Evolutionary conservation across 768 basidiomycete species (phyloP), one percentile per base, ranked within the genome.

Genomic region (Trametes cubensis): DNA sequence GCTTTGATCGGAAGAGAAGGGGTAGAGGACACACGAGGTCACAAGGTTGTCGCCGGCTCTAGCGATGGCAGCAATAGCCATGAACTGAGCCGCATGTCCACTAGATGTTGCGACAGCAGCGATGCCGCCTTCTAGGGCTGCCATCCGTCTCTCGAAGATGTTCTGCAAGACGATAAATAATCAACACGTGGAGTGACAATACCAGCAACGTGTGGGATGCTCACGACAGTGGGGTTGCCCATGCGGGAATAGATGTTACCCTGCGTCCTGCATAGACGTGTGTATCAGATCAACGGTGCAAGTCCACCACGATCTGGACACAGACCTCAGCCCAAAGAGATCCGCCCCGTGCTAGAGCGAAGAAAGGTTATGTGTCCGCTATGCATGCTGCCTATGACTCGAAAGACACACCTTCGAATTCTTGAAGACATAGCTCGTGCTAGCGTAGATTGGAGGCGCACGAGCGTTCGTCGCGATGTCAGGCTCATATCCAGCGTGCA

Each of bases 71-170:
- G 81, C 72, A 61, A 92, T 83, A 0, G 90, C 80, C 72, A 91
- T 77, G 73, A 92, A 89, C 69, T 92, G 89, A 0, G 90, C 92
- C 3, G 88, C 78, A 70, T 91, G 90, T 0, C 92, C 92, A 58
- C 87, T 89, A 2, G 89, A 76, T 0, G 86, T 80, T 1, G 90
- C 90, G 6, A 93, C 80, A 3, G 91, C 90, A 0, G 89, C 90
- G 2, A 78, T 78, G 25, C 92, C 92, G 11, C 89, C 88, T 73
- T 94, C 92, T 17, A 94, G 79, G 0, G 88, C 88, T 3, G 89
- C 86, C 42, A 92, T 86, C 11, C 92, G 85, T 56, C 87, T 80
- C 73, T 93, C 92, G 65, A 94, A 91, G 1, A 92, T 87, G 58
- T 85, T 86, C 88, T 89, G 63, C 14, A 13, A 50, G 34, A 34